Percentiles rank a stretch among this genome's conserved stretches.
phyloP scores from a whole-genome alignment of 225 moss, liverwort and hornwort species.

The Neckera pumila region DNA sequence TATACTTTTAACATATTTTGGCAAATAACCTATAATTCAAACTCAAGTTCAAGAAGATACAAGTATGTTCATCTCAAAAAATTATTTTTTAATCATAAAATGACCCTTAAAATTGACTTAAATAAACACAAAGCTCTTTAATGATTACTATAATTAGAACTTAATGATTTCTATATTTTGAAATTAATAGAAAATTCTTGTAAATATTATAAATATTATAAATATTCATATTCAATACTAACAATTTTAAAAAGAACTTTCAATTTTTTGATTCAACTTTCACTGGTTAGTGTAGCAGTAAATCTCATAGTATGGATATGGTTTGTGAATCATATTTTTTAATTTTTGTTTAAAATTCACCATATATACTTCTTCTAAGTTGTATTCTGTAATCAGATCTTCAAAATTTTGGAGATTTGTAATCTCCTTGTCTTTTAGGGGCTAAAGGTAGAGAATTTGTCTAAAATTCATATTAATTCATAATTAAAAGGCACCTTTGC shows the following conservation, averaged over 20 bases:
- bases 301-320: neutral
- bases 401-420: neutral
- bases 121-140: neutral
- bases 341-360: neutral
- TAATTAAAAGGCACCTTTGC: no score
- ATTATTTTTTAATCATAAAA: neutral
- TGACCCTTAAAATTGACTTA: no score
- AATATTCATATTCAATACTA: no score
- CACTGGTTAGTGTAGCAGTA: neutral
- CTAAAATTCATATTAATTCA: neutral
- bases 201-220: no score
- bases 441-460: no score
- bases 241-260: neutral
- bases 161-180: no score
- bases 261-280: neutral
- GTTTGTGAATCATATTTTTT: neutral
- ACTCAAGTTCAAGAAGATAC: neutral
- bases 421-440: no score
- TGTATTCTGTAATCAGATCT: no score
- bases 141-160: neutral
- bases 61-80: neutral
- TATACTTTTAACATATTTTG: neutral
- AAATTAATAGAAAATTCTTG: neutral
- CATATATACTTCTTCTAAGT: neutral
- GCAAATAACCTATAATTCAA: neutral